A percentile compares a stretch with the other conserved stretches of the same genome.
Conservation (phyloP, 306 rosid genomes). For the Cucumis melo region DNA sequence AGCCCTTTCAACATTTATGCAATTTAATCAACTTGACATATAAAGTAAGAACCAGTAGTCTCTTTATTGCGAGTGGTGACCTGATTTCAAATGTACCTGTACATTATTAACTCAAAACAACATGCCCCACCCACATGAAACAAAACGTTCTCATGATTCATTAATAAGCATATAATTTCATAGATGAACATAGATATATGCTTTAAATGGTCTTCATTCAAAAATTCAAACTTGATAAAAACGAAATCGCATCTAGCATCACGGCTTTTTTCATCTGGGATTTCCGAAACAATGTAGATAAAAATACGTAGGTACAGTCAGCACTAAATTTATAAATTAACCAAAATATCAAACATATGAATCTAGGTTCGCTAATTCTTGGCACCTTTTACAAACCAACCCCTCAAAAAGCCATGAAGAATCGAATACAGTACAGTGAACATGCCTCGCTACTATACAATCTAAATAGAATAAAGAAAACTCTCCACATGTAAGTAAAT, state of each 20-base stretch:
- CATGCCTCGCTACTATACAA: not conserved
- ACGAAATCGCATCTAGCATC: too few species aligned
- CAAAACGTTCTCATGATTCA: not conserved
- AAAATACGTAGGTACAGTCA: not conserved
- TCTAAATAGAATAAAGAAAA: not conserved
- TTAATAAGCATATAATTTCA: not conserved
- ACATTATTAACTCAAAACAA: not conserved
- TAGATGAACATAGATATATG: not conserved
- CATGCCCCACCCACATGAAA: not conserved
- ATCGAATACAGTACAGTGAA: not conserved
- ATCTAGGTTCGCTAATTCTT: not conserved
- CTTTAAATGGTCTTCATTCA: not conserved
- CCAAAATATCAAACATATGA: not conserved
- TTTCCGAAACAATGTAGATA: not conserved
- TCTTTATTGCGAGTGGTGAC: not conserved
- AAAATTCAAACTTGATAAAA: not conserved
- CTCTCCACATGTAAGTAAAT: not conserved
- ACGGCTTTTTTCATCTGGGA: too few species aligned
- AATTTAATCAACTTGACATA: too few species aligned
- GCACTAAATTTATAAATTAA: not conserved
- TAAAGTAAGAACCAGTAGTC: too few species aligned
- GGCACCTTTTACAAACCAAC: not conserved
- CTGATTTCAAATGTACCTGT: not conserved
- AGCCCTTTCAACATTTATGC: too few species aligned
- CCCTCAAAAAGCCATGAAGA: not conserved